These are phyloP conservation scores for Biscutella laevigata DNA, from an alignment of 441 rosid species.

Conservation along the genomic window DNA sequence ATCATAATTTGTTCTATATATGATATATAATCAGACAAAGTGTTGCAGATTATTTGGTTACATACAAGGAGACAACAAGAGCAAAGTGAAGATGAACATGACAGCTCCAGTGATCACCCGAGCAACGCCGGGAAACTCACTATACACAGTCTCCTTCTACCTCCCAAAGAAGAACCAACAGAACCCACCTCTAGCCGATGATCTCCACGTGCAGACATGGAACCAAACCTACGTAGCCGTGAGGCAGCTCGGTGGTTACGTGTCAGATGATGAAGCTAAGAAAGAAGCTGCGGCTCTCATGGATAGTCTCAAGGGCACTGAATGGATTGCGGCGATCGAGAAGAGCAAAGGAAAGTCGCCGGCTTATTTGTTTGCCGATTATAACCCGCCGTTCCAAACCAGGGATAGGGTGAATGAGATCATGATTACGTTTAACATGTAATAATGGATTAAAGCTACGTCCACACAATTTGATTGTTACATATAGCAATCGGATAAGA, in stretches of 20 bases:
- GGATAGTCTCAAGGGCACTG: constrained; percentile 6
- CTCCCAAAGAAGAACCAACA: constrained; percentile 16
- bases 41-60: constrained; percentile 19
- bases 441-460: constrained; percentile 1
- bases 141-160: constrained; percentile 9
- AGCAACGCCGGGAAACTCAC: constrained; percentile 15
- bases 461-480: neutral
- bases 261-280: constrained; percentile 3
- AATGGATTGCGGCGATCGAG: constrained; percentile 2
- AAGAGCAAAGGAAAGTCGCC: constrained; percentile 24
- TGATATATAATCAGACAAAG: too few relatives aligned
- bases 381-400: constrained; percentile 4
- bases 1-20: neutral
- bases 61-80: constrained; percentile 20
- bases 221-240: constrained; percentile 14
- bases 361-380: constrained; percentile 16
- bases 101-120: constrained; percentile 23
- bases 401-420: constrained; percentile 24
- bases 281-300: constrained; percentile 16
- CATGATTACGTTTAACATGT: constrained; percentile 14
- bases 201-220: constrained; percentile 12
- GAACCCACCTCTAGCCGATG: constrained; percentile 13
- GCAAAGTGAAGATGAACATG: constrained; percentile 16
- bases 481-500: neutral
- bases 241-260: constrained; percentile 18